Conservation (phyloP, 345 rosid genomes). For the Lenwebbia sp. region DNA sequence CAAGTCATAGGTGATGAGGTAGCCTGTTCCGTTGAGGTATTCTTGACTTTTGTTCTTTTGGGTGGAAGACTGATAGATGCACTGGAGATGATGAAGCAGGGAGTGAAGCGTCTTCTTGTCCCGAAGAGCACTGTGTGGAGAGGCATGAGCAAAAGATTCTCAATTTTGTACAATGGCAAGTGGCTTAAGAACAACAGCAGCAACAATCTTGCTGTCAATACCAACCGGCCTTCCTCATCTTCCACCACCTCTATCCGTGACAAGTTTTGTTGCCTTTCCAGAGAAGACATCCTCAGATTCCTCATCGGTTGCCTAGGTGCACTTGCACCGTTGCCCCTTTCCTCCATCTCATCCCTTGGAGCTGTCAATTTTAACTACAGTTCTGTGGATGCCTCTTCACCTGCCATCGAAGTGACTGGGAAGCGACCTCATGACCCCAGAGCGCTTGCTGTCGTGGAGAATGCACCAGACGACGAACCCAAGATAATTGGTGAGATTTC, state of each 20-base stretch:
- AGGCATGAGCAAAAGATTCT: conserved; percentile 97
- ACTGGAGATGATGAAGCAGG: conserved; percentile 98
- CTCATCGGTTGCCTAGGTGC: conserved; percentile 96
- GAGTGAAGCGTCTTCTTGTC: conserved; percentile 82
- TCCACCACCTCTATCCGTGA: conserved; percentile 38
- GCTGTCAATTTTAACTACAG: conserved; percentile 51
- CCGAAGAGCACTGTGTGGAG: conserved; percentile 68
- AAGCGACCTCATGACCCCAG: conserved; percentile 58
- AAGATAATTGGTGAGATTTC: conserved; percentile 92
- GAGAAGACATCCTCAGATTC: conserved; percentile 90
- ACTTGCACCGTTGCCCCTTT: conserved; percentile 87
- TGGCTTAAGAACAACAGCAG: conserved; percentile 86
- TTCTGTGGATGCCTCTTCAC: conserved; percentile 58
- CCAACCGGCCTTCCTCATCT: conserved; percentile 50
- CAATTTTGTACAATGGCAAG: conserved; percentile 67
- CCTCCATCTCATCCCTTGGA: conserved; percentile 64
- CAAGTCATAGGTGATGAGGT: not conserved
- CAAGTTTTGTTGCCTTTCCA: conserved; percentile 90
- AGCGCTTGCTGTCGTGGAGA: conserved; percentile 73
- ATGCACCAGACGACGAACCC: conserved; percentile 35
- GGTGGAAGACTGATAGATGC: conserved; percentile 77
- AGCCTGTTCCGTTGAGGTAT: not conserved
- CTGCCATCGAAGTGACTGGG: conserved; percentile 51
- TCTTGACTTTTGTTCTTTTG: conserved; percentile 3
- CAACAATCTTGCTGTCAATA: conserved; percentile 26